Conservation (phyloP, 2,329 filamentous ascomycete species). For the Botrytis sinoallii region DNA sequence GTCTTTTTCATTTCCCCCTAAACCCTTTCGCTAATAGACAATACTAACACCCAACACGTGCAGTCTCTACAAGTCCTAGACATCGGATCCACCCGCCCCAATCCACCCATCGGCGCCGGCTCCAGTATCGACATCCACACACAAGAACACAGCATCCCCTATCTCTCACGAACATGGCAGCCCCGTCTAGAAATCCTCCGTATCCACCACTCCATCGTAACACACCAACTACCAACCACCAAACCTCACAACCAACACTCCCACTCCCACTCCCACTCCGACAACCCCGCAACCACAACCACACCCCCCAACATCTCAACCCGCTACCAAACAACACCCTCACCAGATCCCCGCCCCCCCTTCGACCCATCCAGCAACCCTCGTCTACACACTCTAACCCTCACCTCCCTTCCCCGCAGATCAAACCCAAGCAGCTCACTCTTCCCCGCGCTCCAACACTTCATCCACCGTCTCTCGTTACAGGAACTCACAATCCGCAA, state of each 20-base stretch:
- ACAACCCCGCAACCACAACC: constrained; percentile 31
- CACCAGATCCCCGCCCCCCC: constrained; percentile 44
- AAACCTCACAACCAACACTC: no score
- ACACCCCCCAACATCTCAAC: no score
- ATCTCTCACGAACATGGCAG: background rate
- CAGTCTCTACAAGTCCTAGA: constrained; percentile 49
- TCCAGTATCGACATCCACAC: background rate
- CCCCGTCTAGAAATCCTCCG: constrained; percentile 50
- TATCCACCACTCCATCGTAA: constrained; percentile 60
- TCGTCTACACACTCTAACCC: constrained; percentile 49
- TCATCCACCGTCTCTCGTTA: constrained; percentile 46
- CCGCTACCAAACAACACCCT: background rate
- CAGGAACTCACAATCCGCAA: constrained; percentile 49
- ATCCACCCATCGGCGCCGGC: background rate
- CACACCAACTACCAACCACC: constrained; percentile 46
- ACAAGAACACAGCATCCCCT: background rate
- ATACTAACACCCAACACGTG: background rate
- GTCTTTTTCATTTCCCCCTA: background rate
- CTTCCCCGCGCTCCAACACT: constrained; percentile 46
- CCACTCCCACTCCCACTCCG: no score
- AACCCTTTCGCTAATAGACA: background rate
- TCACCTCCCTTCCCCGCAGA: constrained; percentile 53
- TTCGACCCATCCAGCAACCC: constrained; percentile 57
- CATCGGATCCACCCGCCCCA: constrained; percentile 43
- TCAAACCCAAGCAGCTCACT: constrained; percentile 42